A percentile compares a stretch with the other conserved stretches of the same genome.
These are phyloP conservation scores for Trapa incisa DNA, from an alignment of 345 rosid genomes.

Conservation along the genomic window DNA sequence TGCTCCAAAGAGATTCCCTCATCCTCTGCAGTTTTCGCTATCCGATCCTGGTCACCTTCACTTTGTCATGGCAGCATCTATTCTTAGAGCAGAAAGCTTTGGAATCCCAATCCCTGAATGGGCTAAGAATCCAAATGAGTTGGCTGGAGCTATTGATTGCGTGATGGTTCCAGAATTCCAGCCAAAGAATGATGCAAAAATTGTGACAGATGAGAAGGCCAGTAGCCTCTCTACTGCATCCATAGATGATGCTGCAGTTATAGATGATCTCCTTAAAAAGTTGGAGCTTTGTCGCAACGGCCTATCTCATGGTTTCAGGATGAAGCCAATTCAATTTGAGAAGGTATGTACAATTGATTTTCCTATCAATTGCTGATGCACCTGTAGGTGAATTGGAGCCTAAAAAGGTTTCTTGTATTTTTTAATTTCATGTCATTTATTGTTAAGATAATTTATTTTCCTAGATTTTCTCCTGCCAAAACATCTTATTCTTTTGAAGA, in stretches of 20 bases:
- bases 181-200: constrained; percentile 68
- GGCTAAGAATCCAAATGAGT: constrained; percentile 45
- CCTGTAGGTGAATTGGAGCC: neutral
- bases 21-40: constrained; percentile 58
- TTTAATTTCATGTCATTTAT: no score
- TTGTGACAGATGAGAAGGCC: constrained; percentile 89
- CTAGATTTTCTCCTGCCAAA: no score
- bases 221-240: constrained; percentile 68
- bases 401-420: no score
- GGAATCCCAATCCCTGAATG: constrained; percentile 79
- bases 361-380: neutral
- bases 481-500: no score
- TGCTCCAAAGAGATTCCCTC: constrained; percentile 94
- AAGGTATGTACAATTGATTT: constrained; percentile 37
- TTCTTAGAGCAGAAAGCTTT: constrained; percentile 82
- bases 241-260: constrained; percentile 66
- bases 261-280: constrained; percentile 46
- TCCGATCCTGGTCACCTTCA: constrained; percentile 57
- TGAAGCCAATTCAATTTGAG: constrained; percentile 93
- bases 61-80: constrained; percentile 63
- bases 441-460: no score
- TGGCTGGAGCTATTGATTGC: constrained; percentile 60
- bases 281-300: constrained; percentile 53
- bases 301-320: constrained; percentile 47
- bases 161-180: constrained; percentile 80